Conservation (phyloP, 2,329 filamentous ascomycete species). For the Myotisia sp. region DNA sequence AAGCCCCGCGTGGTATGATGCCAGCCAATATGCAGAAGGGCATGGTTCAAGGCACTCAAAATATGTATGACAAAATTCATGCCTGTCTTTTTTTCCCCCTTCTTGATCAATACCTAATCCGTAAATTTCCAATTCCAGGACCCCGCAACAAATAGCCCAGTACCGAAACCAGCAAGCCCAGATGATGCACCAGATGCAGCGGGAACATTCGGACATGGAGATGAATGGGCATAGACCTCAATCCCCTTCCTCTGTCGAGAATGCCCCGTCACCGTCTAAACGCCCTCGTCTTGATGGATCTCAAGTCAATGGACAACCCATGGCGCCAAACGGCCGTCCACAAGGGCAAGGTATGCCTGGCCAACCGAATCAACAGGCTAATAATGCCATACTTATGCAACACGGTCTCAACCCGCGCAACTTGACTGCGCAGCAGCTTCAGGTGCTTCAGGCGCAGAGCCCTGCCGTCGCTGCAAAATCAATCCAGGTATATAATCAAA, state of each 20-base stretch:
- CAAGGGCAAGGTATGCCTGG: conserved; percentile 57
- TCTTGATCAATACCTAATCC: neutral
- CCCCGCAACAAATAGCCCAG: conserved; percentile 55
- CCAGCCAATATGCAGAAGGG: conserved; percentile 47
- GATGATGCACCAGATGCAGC: conserved; percentile 69
- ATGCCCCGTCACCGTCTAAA: conserved; percentile 85
- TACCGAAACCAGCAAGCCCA: conserved; percentile 43
- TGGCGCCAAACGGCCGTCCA: conserved; percentile 60
- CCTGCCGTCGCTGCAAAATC: conserved; percentile 61
- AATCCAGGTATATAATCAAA: conserved; percentile 75
- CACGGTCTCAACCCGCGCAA: conserved; percentile 62
- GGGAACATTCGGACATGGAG: conserved; percentile 76
- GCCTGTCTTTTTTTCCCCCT: too few relatives aligned
- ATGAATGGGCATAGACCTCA: conserved; percentile 65
- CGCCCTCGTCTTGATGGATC: conserved; percentile 65
- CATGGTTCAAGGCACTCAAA: conserved; percentile 52
- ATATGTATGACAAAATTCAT: conserved; percentile 22
- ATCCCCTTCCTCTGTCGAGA: conserved; percentile 71
- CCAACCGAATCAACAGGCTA: conserved; percentile 44
- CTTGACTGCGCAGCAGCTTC: conserved; percentile 64
- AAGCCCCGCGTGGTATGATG: conserved; percentile 34
- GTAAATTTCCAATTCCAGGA: conserved; percentile 28
- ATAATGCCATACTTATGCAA: conserved; percentile 30
- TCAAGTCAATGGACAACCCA: conserved; percentile 59
- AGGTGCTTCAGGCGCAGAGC: conserved; percentile 42